Evolutionary conservation across 345 rosid species (phyloP).

Genomic region (Capsella bursapastoris): DNA sequence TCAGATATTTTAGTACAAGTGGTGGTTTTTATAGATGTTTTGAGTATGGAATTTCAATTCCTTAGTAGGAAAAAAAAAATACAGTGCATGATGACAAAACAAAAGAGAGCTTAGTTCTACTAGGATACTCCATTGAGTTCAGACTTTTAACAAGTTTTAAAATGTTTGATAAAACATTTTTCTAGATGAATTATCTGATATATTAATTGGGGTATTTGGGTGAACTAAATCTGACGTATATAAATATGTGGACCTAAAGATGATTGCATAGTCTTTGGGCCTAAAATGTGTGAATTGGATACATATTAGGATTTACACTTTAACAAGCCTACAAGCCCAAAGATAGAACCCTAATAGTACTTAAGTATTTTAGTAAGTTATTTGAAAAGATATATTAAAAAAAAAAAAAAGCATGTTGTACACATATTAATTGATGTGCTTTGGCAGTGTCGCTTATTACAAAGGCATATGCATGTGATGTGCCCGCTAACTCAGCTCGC

Average conservation of each 20-base stretch:
- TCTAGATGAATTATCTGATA: no score
- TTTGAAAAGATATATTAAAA: not conserved
- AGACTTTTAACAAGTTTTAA: not conserved
- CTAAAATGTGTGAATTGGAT: not conserved
- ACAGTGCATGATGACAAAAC: not conserved
- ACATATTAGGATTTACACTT: not conserved
- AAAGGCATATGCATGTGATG: constrained; percentile 44
- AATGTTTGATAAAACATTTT: not conserved
- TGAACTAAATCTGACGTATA: no score
- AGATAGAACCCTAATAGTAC: not conserved
- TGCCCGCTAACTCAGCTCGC: constrained; percentile 27
- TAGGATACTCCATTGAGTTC: not conserved
- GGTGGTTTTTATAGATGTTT: not conserved
- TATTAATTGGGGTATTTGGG: no score
- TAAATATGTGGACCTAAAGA: not conserved
- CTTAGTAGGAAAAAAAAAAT: no score
- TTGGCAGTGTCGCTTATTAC: constrained; percentile 39
- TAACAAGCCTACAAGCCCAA: constrained; percentile 1
- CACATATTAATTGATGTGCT: constrained; percentile 11
- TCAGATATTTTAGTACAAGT: not conserved
- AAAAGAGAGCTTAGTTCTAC: not conserved
- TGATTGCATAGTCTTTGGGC: not conserved
- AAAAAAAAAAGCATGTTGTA: constrained; percentile 1
- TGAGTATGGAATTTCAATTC: no score
- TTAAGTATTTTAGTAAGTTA: not conserved